Percentiles rank a stretch among this genome's conserved stretches.
These are phyloP conservation scores for Ascoidea rubescens DNA, from an alignment of 805 yeast genomes.

Conservation along the genomic window DNA sequence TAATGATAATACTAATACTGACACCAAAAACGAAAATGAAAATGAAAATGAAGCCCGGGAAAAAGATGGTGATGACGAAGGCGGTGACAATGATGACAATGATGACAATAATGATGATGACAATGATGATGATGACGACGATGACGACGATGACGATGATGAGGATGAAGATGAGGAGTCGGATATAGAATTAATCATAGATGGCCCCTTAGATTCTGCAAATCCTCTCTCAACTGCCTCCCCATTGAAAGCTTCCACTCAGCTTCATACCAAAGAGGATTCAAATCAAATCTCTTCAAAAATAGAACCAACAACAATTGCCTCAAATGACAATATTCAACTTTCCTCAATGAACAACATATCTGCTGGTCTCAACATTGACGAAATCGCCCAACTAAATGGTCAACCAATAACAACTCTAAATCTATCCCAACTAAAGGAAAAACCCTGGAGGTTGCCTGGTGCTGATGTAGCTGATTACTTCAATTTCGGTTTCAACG, in stretches of 20 bases:
- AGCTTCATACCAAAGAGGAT: constrained; percentile 3
- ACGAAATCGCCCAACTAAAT: constrained; percentile 56
- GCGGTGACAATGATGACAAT: neutral
- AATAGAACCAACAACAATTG: no score
- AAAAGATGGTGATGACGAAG: neutral
- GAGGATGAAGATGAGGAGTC: constrained; percentile 14
- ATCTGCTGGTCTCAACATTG: constrained; percentile 44
- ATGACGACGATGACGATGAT: constrained; percentile 20
- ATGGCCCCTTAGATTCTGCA: constrained; percentile 6
- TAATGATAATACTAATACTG: neutral
- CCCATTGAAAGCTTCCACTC: neutral
- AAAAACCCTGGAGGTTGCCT: constrained; percentile 97
- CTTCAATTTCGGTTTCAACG: constrained; percentile 94
- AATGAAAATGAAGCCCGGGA: neutral
- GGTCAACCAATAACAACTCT: constrained; percentile 77
- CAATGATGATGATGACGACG: constrained; percentile 16
- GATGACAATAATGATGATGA: neutral
- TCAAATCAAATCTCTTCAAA: constrained; percentile 7
- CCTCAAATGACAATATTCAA: constrained; percentile 20
- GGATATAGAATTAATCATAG: constrained; percentile 3
- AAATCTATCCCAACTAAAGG: constrained; percentile 67
- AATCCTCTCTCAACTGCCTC: neutral
- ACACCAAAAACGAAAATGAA: neutral
- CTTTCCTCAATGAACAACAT: constrained; percentile 22
- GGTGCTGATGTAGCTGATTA: constrained; percentile 93